Evolutionary conservation across 2,329 filamentous ascomycete genomes (phyloP).

Genomic region (Blastomyces gilchristii): DNA sequence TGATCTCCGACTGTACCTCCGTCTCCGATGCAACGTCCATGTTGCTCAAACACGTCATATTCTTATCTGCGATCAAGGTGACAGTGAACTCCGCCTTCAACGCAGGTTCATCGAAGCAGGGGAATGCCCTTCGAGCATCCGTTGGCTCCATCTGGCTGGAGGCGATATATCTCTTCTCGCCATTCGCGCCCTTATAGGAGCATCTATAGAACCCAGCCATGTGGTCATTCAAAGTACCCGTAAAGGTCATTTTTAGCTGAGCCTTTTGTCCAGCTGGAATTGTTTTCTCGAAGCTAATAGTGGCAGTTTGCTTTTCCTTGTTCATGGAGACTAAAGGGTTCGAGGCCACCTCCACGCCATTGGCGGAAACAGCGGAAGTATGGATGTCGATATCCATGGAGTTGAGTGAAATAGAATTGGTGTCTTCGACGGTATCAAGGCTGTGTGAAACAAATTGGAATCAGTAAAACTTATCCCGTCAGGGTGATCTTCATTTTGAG

Average conservation of each 20-base stretch:
- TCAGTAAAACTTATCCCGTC: slow-evolving; percentile 9
- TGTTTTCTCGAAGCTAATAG: slow-evolving; percentile 63
- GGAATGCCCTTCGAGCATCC: slow-evolving; percentile 83
- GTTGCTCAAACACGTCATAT: slow-evolving; percentile 86
- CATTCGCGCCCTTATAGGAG: slow-evolving; percentile 75
- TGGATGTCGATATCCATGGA: slow-evolving; percentile 78
- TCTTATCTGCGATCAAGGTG: slow-evolving; percentile 80
- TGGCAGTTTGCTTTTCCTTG: slow-evolving; percentile 70
- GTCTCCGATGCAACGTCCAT: slow-evolving; percentile 85
- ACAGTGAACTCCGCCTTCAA: slow-evolving; percentile 89
- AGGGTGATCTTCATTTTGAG: neutral
- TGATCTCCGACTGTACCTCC: slow-evolving; percentile 55
- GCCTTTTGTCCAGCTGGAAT: slow-evolving; percentile 68
- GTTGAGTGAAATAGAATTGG: slow-evolving; percentile 77
- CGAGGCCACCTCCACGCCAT: slow-evolving; percentile 49
- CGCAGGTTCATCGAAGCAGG: slow-evolving; percentile 91
- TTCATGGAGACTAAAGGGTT: slow-evolving; percentile 61
- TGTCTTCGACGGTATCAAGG: slow-evolving; percentile 75
- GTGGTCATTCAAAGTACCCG: slow-evolving; percentile 75
- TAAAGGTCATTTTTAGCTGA: slow-evolving; percentile 66
- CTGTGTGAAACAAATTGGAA: slow-evolving; percentile 26
- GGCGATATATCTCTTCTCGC: slow-evolving; percentile 69
- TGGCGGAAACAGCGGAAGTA: slow-evolving; percentile 55
- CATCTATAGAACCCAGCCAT: slow-evolving; percentile 98
- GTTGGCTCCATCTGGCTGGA: slow-evolving; percentile 96